Percentiles rank a stretch among this genome's conserved stretches.
Conservation (phyloP, 2,329 filamentous ascomycete genomes). For the Pseudopithomyces maydicus region DNA sequence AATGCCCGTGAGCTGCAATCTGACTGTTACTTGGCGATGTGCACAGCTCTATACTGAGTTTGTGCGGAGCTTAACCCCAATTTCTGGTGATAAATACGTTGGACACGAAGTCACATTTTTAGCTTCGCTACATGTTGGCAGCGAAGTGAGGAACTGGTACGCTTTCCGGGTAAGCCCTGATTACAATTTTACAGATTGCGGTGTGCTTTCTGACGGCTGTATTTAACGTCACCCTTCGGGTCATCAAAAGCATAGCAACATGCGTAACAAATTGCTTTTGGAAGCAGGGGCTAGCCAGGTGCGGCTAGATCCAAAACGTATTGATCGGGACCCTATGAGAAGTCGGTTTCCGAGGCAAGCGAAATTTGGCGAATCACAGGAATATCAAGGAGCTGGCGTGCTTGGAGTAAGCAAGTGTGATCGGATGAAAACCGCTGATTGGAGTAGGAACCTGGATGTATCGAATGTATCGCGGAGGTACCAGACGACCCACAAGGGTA, state of each 20-base stretch:
- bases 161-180: neutral
- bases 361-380: neutral
- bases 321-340: neutral
- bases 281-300: neutral
- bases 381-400: neutral
- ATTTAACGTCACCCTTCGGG: constrained; percentile 3
- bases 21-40: constrained; percentile 1
- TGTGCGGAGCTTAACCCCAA: neutral
- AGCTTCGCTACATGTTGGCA: neutral
- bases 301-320: neutral
- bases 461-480: too few relatives aligned
- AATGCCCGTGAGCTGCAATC: neutral
- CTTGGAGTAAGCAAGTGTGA: neutral
- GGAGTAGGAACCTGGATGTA: neutral
- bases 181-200: neutral
- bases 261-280: neutral
- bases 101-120: neutral
- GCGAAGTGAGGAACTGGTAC: neutral
- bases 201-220: constrained; percentile 4
- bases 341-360: constrained; percentile 4
- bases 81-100: neutral
- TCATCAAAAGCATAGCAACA: constrained; percentile 1
- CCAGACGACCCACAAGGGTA: too few relatives aligned
- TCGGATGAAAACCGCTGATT: neutral
- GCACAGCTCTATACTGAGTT: neutral